A percentile compares a stretch with the other conserved stretches of the same genome.
Evolutionary conservation across 352 stramenopile species (phyloP).

Genomic region (Phytophthora meadii): DNA sequence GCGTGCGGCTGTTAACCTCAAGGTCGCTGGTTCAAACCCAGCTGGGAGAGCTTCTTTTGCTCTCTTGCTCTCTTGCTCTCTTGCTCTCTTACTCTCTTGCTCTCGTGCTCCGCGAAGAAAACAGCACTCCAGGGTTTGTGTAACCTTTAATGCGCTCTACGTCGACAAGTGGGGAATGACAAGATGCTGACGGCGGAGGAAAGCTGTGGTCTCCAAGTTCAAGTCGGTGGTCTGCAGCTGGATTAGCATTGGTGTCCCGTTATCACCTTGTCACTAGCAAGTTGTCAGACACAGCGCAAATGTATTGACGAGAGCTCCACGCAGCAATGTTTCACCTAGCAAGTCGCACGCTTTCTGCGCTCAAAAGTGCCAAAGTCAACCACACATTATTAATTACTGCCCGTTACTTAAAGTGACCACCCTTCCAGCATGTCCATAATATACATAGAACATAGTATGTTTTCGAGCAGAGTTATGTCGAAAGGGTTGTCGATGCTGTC

Average conservation of each 20-base stretch:
- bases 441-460: neutral
- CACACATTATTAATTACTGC: constrained; percentile 24
- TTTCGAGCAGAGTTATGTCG: constrained; percentile 5
- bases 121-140: no score
- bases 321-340: constrained; percentile 24
- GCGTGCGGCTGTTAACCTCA: no score
- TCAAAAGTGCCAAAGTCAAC: constrained; percentile 19
- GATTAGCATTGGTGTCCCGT: constrained; percentile 3
- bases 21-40: no score
- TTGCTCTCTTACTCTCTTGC: no score
- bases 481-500: no score
- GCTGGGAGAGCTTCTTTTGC: no score
- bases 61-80: no score
- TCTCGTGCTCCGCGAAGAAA: no score
- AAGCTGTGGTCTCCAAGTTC: constrained; percentile 8
- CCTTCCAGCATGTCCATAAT: neutral
- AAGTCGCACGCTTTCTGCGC: constrained; percentile 30
- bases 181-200: neutral
- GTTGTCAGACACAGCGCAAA: constrained; percentile 1
- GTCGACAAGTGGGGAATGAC: constrained; percentile 29
- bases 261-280: neutral
- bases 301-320: constrained; percentile 23
- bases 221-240: constrained; percentile 7
- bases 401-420: constrained; percentile 25
- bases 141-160: constrained; percentile 18